Base-by-base conservation (phyloP, 192 early-diverging fungal species). In the Rhizophagus prolifer region DNA sequence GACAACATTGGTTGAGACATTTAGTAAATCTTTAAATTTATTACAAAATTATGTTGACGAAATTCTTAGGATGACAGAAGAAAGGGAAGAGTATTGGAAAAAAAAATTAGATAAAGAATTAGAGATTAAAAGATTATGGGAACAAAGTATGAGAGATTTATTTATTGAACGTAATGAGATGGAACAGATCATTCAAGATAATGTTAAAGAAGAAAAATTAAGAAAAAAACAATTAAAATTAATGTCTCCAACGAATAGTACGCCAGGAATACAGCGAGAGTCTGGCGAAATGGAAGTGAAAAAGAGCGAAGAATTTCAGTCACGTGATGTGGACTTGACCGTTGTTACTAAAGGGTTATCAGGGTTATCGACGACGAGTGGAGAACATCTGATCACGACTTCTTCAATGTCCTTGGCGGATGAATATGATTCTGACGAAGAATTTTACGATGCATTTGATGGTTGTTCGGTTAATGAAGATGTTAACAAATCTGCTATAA, bases 401-500 rank as follows among this genome's bases (percentile, higher is more conserved):
- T 41, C 36, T 38, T 34, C 66, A 44, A 68, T 21, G 9, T 41
- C 60, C 7, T 63, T 74, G 28, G 58, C 64, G 13, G 61, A 70
- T 19, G 65, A 73, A 70, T 69, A 70, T 38, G 74, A 50, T 61
- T 85, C 83, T 44, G 88, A 81, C 2, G 91, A 92, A 62, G 88
- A 90, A 81, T 92, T 92, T 81, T 92, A 88, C 83, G 90, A 92
- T 73, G 87, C 90, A 2, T 87, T 87, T 13, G 81, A 72, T 38
- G 82, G 80, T 12, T 82, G 80, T 81, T 21, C 77, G 76, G 26
- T 75, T 80, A 59, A 72, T 78, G 41, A 67, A 77, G 59, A 66
- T 77, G 76, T 28, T 58, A 64, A 26, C 46, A 73, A 28, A 28
- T 34, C 26, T 16, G 23, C 14, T 19, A 54, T 21, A 54, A 34